Evolutionary conservation across 2,329 filamentous ascomycete species (phyloP).

Genomic region (Apiospora hydei): DNA sequence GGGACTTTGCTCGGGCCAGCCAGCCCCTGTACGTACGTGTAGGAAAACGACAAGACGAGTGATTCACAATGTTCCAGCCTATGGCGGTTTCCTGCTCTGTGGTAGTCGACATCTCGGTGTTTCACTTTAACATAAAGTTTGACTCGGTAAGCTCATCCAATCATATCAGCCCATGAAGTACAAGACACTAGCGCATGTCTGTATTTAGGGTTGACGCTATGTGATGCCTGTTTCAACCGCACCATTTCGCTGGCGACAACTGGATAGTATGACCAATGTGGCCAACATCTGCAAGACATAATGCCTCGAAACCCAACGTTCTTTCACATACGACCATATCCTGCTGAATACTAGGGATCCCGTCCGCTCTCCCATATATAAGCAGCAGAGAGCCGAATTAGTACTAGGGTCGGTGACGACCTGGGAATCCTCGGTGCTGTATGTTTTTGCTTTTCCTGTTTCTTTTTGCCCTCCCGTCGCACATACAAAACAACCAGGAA

Average conservation of each 20-base stretch:
- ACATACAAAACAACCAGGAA: no score
- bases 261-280: no score
- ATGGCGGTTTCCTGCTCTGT: no score
- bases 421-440: no score
- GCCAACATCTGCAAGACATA: no score
- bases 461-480: no score
- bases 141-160: not conserved
- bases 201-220: not conserved
- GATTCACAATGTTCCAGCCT: no score
- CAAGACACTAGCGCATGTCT: not conserved
- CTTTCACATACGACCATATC: not conserved
- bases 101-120: not conserved
- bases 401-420: no score
- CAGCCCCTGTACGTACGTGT: no score
- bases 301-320: not conserved
- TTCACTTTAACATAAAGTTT: not conserved
- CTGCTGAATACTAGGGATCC: not conserved
- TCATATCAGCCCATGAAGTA: not conserved
- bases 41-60: no score
- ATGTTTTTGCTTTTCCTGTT: no score
- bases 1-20: no score
- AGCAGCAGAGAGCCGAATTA: not conserved
- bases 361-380: not conserved
- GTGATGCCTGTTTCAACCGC: not conserved
- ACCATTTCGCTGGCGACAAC: not conserved